These are phyloP conservation scores for Barnettozyma wickerhamii DNA, from an alignment of 805 yeast genomes.

Conservation along the genomic window DNA sequence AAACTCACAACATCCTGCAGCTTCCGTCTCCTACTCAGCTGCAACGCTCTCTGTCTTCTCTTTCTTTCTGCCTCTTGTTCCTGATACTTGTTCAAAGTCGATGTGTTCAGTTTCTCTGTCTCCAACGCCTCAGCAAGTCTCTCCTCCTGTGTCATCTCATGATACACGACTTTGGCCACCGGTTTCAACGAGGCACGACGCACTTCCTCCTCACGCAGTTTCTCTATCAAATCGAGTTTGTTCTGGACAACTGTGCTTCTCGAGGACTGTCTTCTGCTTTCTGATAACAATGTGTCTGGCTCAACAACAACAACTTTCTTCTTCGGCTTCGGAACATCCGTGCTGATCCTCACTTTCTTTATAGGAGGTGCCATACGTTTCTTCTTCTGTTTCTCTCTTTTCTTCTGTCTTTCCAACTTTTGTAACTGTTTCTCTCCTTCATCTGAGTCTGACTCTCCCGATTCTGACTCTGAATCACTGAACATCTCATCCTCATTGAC, in stretches of 20 bases:
- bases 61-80: constrained; percentile 84
- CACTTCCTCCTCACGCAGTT: constrained; percentile 63
- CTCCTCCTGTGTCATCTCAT: constrained; percentile 42
- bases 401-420: constrained; percentile 35
- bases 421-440: constrained; percentile 65
- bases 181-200: constrained; percentile 45
- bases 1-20: constrained; percentile 57
- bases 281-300: constrained; percentile 48
- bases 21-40: constrained; percentile 59
- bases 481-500: constrained; percentile 13
- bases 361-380: constrained; percentile 30
- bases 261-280: constrained; percentile 65
- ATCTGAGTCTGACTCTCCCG: constrained; percentile 40
- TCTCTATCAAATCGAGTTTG: constrained; percentile 71
- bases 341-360: constrained; percentile 25
- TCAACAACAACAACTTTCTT: constrained; percentile 33
- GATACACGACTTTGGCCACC: constrained; percentile 35
- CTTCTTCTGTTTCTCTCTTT: constrained; percentile 27
- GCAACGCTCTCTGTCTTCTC: constrained; percentile 67
- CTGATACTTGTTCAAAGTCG: constrained; percentile 69
- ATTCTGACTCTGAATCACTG: constrained; percentile 8
- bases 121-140: constrained; percentile 70
- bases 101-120: constrained; percentile 74
- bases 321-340: constrained; percentile 24
- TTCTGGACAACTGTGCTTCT: constrained; percentile 74